Percentiles rank a stretch among this genome's conserved stretches.
Evolutionary conservation across 2,329 filamentous ascomycete genomes (phyloP).

Genomic region (Alternaria longipes): DNA sequence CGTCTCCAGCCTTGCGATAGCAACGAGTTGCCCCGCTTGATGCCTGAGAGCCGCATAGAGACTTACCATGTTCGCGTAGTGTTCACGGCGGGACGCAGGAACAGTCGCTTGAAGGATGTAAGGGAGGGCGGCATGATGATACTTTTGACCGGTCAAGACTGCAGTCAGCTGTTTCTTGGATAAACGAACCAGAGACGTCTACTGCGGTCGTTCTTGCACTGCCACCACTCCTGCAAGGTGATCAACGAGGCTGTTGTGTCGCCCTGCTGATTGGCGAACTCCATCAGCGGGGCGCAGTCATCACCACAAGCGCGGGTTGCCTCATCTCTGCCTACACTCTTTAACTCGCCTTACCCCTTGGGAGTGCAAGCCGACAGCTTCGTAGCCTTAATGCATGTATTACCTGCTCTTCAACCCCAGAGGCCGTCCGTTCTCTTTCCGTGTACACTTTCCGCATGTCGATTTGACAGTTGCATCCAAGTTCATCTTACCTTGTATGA

Average conservation of each 20-base stretch:
- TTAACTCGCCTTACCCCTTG: not conserved
- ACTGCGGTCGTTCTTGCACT: constrained; percentile 23
- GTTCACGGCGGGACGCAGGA: constrained; percentile 13
- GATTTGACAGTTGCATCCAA: not conserved
- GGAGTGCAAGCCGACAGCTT: not conserved
- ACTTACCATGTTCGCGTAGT: constrained; percentile 33
- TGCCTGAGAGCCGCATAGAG: not conserved
- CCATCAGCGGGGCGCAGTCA: constrained; percentile 4
- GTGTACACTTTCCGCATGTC: not conserved
- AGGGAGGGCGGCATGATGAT: constrained; percentile 17
- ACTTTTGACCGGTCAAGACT: constrained; percentile 33
- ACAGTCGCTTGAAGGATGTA: constrained; percentile 26
- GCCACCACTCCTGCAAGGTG: constrained; percentile 20
- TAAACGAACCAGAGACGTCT: constrained; percentile 3
- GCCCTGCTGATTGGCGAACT: constrained; percentile 13
- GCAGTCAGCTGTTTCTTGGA: constrained; percentile 20
- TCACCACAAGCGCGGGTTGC: constrained; percentile 6
- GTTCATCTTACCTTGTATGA: not conserved
- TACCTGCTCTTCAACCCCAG: not conserved
- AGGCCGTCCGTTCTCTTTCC: not conserved
- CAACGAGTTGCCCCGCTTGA: not conserved
- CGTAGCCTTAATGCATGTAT: not conserved
- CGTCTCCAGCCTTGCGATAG: constrained; percentile 16
- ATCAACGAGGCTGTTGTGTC: constrained; percentile 17
- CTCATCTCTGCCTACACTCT: not conserved